These are phyloP conservation scores for Tardiomyces depauwii DNA, from an alignment of 1,139 yeast genomes.

Conservation along the genomic window DNA sequence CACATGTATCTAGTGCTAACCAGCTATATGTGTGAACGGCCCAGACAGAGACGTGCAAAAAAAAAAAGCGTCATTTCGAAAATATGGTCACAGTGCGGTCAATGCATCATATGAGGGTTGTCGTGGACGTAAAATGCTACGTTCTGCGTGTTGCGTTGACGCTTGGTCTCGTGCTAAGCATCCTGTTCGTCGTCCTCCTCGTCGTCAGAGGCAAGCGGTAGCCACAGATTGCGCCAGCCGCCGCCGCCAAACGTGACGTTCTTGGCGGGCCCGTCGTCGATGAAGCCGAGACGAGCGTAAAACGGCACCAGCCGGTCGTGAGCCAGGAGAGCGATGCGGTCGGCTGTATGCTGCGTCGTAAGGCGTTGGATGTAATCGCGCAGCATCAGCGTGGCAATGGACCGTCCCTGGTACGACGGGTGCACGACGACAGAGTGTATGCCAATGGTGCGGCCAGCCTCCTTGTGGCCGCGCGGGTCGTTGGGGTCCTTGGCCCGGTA, in stretches of 20 bases:
- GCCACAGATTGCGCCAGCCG: constrained; percentile 56
- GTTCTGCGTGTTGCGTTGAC: no score
- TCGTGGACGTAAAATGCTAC: no score
- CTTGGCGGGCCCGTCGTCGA: constrained; percentile 45
- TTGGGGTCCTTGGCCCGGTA: constrained; percentile 19
- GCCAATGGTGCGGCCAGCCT: constrained; percentile 63
- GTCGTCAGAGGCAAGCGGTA: constrained; percentile 35
- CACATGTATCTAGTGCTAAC: no score
- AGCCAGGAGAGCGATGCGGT: constrained; percentile 61
- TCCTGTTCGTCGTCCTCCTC: constrained; percentile 12
- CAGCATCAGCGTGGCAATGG: constrained; percentile 69
- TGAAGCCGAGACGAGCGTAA: constrained; percentile 72
- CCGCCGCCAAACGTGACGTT: constrained; percentile 48
- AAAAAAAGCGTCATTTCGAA: no score
- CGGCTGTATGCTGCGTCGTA: constrained; percentile 79
- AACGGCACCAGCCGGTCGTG: constrained; percentile 61
- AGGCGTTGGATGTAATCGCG: constrained; percentile 88
- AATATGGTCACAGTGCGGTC: no score
- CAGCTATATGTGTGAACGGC: no score
- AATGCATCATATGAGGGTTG: no score
- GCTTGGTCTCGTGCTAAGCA: no score
- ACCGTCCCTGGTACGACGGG: constrained; percentile 70
- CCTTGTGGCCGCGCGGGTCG: constrained; percentile 56
- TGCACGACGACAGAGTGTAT: constrained; percentile 74
- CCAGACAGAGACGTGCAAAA: no score